Evolutionary conservation across 495 filamentous ascomycete genomes (phyloP).

Genomic region (Neurospora hispaniola): DNA sequence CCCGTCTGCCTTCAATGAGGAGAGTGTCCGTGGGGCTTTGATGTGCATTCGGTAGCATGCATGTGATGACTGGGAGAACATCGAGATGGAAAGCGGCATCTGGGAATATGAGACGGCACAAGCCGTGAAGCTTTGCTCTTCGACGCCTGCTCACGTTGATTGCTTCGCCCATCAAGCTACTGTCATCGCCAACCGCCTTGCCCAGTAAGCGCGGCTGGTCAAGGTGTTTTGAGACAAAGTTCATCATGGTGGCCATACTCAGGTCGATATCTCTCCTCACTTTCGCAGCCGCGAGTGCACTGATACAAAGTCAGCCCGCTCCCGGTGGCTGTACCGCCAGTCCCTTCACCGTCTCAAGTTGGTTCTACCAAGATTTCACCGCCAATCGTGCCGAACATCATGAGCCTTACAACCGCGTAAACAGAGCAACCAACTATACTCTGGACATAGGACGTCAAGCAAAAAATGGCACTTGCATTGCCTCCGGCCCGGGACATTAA

Average conservation of each 20-base stretch:
- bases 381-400: neutral
- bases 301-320: neutral
- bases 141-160: neutral
- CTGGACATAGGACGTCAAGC: conserved; percentile 5
- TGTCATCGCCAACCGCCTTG: neutral
- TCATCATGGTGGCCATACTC: neutral
- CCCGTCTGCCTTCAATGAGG: neutral
- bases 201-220: neutral
- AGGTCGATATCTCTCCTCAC: neutral
- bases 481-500: neutral
- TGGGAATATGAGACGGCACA: neutral
- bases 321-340: conserved; percentile 9
- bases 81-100: neutral
- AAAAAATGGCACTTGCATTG: conserved; percentile 1
- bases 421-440: conserved; percentile 20
- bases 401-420: conserved; percentile 15
- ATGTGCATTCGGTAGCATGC: neutral
- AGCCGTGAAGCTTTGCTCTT: neutral
- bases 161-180: neutral
- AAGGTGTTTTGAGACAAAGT: neutral
- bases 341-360: conserved; percentile 17
- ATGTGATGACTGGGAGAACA: neutral
- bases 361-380: conserved; percentile 11
- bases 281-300: neutral
- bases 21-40: neutral